Conservation (phyloP, 192 early-diverging fungal species). For the Radiomyces spectabilis region DNA sequence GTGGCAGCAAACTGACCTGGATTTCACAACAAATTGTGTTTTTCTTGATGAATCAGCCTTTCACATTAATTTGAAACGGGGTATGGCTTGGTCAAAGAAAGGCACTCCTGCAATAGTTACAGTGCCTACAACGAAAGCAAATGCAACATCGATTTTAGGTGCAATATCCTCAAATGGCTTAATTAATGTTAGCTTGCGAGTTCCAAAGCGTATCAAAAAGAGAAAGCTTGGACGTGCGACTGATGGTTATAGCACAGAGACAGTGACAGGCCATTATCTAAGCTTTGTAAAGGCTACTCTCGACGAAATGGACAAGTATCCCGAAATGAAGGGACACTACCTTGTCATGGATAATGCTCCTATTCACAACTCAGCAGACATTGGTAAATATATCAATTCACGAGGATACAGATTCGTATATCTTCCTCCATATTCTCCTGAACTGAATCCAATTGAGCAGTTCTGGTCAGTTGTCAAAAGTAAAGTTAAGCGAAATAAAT, state of each 20-base stretch:
- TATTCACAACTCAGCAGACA: conserved; percentile 1
- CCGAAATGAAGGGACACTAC: conserved; percentile 9
- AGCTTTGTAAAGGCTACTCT: neutral
- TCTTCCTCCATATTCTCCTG: conserved; percentile 23
- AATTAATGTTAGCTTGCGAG: neutral
- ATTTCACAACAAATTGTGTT: neutral
- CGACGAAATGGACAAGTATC: conserved; percentile 2
- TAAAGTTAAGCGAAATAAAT: conserved; percentile 8
- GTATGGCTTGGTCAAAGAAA: neutral
- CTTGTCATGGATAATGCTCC: conserved; percentile 14
- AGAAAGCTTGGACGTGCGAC: neutral
- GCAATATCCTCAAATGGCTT: conserved; percentile 3
- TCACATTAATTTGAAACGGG: neutral
- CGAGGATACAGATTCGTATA: conserved; percentile 10
- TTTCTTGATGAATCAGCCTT: neutral
- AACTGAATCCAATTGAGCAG: conserved; percentile 28
- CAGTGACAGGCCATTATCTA: conserved; percentile 1
- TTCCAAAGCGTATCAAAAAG: neutral
- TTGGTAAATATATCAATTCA: neutral
- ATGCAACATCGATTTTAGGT: neutral
- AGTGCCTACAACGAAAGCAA: neutral
- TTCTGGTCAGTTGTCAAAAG: conserved; percentile 21
- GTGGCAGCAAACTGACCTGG: neutral
- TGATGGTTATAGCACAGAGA: no score
- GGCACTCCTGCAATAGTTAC: neutral